Evolutionary conservation across 1,284 basidiomycete genomes (phyloP).

Genomic region (Fomitopsis palustris): DNA sequence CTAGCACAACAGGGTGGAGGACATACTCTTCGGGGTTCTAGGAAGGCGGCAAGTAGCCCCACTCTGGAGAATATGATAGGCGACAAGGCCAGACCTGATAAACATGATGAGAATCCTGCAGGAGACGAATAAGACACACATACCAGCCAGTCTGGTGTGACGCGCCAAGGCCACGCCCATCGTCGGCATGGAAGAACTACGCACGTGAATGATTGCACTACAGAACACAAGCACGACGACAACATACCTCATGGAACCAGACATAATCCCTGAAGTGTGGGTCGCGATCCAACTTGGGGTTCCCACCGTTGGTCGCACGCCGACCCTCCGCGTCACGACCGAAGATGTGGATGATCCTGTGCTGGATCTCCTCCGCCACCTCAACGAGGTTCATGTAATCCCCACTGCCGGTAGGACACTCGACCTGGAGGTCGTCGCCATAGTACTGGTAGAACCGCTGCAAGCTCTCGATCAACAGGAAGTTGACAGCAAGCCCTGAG

Average conservation of each 20-base stretch:
- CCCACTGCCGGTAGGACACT: constrained; percentile 94
- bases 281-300: constrained; percentile 83
- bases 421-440: constrained; percentile 84
- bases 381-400: constrained; percentile 93
- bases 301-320: constrained; percentile 90
- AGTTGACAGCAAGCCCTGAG: constrained; percentile 90
- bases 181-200: constrained; percentile 94
- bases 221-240: neutral
- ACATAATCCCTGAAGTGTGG: constrained; percentile 97
- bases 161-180: constrained; percentile 88
- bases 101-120: neutral
- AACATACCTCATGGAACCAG: constrained; percentile 85
- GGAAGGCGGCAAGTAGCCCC: constrained; percentile 83
- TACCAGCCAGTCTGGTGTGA: constrained; percentile 98
- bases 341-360: constrained; percentile 96
- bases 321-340: constrained; percentile 83
- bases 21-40: constrained; percentile 83
- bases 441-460: constrained; percentile 98
- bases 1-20: neutral
- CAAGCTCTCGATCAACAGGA: constrained; percentile 88
- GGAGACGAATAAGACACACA: constrained; percentile 17
- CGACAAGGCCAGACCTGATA: constrained; percentile 82
- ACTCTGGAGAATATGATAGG: constrained; percentile 88
- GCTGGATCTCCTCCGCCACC: constrained; percentile 96
- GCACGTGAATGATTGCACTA: neutral